Evolutionary conservation across 305 asterid genomes (phyloP), one percentile per base, ranked within the genome.

Genomic region (Plantago lanceolata): DNA sequence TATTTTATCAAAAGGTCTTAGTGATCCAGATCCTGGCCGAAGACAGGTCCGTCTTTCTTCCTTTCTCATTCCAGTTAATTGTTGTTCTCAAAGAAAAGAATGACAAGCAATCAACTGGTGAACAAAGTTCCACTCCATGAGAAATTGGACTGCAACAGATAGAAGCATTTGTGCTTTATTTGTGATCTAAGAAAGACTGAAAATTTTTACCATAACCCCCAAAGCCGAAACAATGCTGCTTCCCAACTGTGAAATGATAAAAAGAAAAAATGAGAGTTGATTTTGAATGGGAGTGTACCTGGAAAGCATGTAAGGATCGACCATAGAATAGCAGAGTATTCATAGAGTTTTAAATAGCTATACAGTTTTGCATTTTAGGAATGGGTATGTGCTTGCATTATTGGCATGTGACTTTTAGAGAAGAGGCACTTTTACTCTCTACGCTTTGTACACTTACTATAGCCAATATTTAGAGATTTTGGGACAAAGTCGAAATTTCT

Each of bases 1-100:
- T 65, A 94, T 94, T 74, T 76, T 94, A 61, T 86, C 99, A 0
- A 78, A 81, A 81, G 99, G 99, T 67, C 84, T 94, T 65, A 74
- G 55, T 48, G 97, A 94, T 75, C 74, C 82, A 49, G 81, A 86
- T 77, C 89, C 96, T 64, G 69, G 96, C 80, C 75, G 95, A 78
- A 86, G 99, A 94, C 99, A 94, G 68, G 99, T 90, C 73, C 72
- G 93, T 40, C 65, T 53, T 62, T 61, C 12, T 49, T 68, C 19
- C 40, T 60, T 6, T 48, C 14, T 40, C 13, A 19, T 63, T 61
- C 60, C 19, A 16, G 45, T 28, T 19, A 24, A 33, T 19, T 67
- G 61, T 11, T 44, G 28, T 29, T 29, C 24, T 29, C 45, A 56
- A 29, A 56, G 24, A 56, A 29, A 29, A 19, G 5, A 56, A 29